Percentiles rank a stretch among this genome's conserved stretches.
Evolutionary conservation across 805 yeast species (phyloP).

Genomic region (Pichia heedii): DNA sequence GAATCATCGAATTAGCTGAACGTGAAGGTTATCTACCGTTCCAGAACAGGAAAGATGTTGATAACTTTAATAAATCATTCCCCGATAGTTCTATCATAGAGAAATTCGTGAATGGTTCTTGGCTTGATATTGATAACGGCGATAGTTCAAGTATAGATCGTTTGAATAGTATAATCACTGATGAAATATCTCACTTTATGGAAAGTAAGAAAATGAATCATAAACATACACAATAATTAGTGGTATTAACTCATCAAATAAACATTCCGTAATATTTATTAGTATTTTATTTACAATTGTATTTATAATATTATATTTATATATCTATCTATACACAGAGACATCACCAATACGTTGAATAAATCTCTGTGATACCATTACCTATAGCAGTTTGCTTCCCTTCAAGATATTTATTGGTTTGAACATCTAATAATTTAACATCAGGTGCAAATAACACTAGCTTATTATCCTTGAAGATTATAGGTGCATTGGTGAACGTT

Average conservation of each 20-base stretch:
- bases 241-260: not conserved
- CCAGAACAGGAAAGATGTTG: slow-evolving; percentile 9
- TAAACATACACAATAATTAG: not conserved
- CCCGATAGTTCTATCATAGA: slow-evolving; percentile 2
- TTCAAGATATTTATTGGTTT: not conserved
- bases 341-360: slow-evolving; percentile 2
- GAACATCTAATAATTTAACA: slow-evolving; percentile 6
- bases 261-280: too few species aligned
- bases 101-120: slow-evolving; percentile 4
- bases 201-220: not conserved
- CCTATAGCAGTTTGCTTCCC: slow-evolving; percentile 6
- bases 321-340: too few species aligned
- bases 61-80: not conserved
- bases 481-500: slow-evolving; percentile 2
- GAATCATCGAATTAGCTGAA: slow-evolving; percentile 24
- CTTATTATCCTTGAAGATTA: slow-evolving; percentile 6
- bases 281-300: too few species aligned
- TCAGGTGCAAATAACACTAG: slow-evolving; percentile 7
- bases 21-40: slow-evolving; percentile 15
- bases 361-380: slow-evolving; percentile 10
- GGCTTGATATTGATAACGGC: not conserved
- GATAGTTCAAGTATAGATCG: not conserved
- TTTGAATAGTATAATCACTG: not conserved
- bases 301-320: too few species aligned
- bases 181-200: not conserved